Evolutionary conservation across 164 flowering plant genomes (phyloP).

Genomic region (Magnolia kwangsiensis): DNA sequence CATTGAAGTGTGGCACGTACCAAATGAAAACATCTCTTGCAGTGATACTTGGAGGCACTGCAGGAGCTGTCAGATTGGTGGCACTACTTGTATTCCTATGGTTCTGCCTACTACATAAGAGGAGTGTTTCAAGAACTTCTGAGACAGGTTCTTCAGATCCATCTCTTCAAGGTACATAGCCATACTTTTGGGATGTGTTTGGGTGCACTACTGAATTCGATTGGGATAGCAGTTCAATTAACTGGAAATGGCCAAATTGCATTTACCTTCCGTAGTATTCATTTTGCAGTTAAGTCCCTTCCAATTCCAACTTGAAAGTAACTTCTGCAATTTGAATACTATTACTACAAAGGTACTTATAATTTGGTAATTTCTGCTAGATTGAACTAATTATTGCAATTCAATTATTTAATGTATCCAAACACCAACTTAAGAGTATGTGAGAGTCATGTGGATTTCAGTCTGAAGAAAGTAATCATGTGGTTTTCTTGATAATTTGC

Average conservation of each 20-base stretch:
- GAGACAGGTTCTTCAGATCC: slow-evolving; percentile 90
- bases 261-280: too few species aligned
- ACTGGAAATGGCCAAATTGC: too few species aligned
- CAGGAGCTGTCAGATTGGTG: slow-evolving; percentile 85
- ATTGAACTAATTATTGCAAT: neutral
- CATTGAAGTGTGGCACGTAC: slow-evolving; percentile 45
- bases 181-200: neutral
- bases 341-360: too few species aligned
- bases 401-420: neutral
- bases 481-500: slow-evolving; percentile 19
- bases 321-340: too few species aligned
- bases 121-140: slow-evolving; percentile 65
- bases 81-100: slow-evolving; percentile 51
- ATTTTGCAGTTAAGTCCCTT: too few species aligned
- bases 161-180: slow-evolving; percentile 55
- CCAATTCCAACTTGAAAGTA: too few species aligned
- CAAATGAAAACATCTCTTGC: slow-evolving; percentile 92
- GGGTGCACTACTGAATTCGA: neutral
- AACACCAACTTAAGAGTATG: neutral
- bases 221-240: too few species aligned
- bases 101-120: slow-evolving; percentile 49
- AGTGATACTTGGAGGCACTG: slow-evolving; percentile 89
- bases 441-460: neutral
- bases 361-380: neutral
- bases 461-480: neutral